A percentile compares a stretch with the other conserved stretches of the same genome.
These are phyloP conservation scores for Raphidocelis subcapitata DNA, from an alignment of 139 green algal genomes.

Conservation along the genomic window DNA sequence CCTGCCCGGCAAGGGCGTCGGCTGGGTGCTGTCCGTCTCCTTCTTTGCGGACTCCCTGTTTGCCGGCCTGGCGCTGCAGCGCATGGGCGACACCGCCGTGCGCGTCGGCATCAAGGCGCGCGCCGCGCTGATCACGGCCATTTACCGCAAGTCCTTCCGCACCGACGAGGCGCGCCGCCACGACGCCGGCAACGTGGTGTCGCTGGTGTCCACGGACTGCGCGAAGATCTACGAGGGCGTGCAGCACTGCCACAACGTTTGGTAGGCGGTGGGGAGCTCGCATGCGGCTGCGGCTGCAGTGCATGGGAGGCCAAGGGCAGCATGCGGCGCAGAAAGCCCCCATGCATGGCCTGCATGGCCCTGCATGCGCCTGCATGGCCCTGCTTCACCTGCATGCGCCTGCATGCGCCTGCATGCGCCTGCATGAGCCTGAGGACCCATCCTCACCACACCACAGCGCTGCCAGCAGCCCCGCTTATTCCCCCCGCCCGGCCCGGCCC, in stretches of 20 bases:
- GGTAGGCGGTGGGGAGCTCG: too few relatives aligned
- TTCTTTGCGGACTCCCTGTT: constrained; percentile 63
- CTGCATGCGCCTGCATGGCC: too few relatives aligned
- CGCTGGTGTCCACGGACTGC: constrained; percentile 65
- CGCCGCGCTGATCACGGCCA: constrained; percentile 30
- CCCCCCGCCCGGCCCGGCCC: too few relatives aligned
- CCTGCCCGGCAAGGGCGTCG: constrained; percentile 41
- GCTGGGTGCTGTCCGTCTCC: constrained; percentile 52
- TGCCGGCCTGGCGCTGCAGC: constrained; percentile 58
- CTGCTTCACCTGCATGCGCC: too few relatives aligned
- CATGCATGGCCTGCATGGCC: too few relatives aligned
- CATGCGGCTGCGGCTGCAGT: too few relatives aligned
- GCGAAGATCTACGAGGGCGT: constrained; percentile 67
- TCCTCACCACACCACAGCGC: too few relatives aligned
- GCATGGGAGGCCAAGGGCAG: too few relatives aligned
- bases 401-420: too few relatives aligned
- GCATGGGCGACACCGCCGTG: constrained; percentile 60
- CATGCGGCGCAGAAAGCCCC: too few relatives aligned
- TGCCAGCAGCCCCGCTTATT: too few relatives aligned
- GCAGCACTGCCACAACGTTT: constrained; percentile 57
- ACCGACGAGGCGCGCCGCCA: constrained; percentile 8
- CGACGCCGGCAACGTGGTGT: constrained; percentile 48
- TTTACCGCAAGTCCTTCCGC: constrained; percentile 60
- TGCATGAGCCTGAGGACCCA: too few relatives aligned
- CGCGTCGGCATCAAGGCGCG: constrained; percentile 49